A percentile compares a stretch with the other conserved stretches of the same genome.
Evolutionary conservation across 495 filamentous ascomycete species (phyloP).

Genomic region (Talaromyces nanjingensis): DNA sequence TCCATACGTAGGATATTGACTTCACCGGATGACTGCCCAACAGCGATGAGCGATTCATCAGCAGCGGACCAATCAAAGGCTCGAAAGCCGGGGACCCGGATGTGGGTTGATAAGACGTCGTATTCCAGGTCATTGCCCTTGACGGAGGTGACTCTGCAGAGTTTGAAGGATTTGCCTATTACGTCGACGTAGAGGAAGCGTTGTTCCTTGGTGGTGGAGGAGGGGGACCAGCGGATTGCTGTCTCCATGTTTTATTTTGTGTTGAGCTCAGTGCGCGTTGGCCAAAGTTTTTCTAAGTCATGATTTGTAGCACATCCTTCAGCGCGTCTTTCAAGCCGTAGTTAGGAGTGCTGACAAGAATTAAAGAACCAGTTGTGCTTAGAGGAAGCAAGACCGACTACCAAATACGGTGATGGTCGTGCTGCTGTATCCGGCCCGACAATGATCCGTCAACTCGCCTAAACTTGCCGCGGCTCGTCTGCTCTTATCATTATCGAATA

Average conservation of each 20-base stretch:
- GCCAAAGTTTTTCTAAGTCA: not conserved
- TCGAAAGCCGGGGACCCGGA: conserved; percentile 76
- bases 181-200: conserved; percentile 83
- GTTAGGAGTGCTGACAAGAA: not conserved
- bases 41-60: conserved; percentile 68
- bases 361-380: not conserved
- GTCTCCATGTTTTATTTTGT: conserved; percentile 45
- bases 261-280: not conserved
- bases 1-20: conserved; percentile 75
- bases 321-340: not conserved
- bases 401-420: conserved; percentile 6
- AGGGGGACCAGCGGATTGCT: conserved; percentile 85
- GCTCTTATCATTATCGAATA: not conserved
- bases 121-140: conserved; percentile 55
- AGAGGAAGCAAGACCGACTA: not conserved
- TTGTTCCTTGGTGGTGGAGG: conserved; percentile 54
- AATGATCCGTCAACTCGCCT: conserved; percentile 5
- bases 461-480: not conserved
- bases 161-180: conserved; percentile 66
- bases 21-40: conserved; percentile 79
- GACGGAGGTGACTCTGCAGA: conserved; percentile 64
- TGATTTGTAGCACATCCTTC: not conserved
- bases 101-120: conserved; percentile 61
- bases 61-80: conserved; percentile 94
- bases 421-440: not conserved